A percentile compares a stretch with the other conserved stretches of the same genome.
Conservation (phyloP, 805 yeast genomes). For the Suhomyces prunicola region DNA sequence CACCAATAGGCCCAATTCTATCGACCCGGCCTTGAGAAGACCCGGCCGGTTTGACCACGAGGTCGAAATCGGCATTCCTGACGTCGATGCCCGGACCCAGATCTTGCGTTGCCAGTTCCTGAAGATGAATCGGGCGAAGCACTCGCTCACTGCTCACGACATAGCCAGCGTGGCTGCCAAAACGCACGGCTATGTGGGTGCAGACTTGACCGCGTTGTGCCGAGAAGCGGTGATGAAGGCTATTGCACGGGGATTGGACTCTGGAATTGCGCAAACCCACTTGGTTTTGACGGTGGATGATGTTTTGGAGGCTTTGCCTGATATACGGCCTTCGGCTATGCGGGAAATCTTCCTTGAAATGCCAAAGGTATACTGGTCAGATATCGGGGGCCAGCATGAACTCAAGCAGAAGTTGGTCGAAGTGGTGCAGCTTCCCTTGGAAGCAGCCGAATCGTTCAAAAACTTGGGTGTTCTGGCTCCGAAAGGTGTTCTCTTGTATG, state of each 20-base stretch:
- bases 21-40: slow-evolving; percentile 72
- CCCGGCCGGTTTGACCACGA: slow-evolving; percentile 91
- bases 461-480: slow-evolving; percentile 86
- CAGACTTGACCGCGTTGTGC: slow-evolving; percentile 83
- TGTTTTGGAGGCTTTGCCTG: slow-evolving; percentile 67
- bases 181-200: slow-evolving; percentile 98
- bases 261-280: slow-evolving; percentile 21
- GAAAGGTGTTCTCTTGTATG: slow-evolving; percentile 87
- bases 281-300: slow-evolving; percentile 54
- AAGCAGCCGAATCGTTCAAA: slow-evolving; percentile 72
- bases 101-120: slow-evolving; percentile 63
- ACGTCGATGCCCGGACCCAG: slow-evolving; percentile 70
- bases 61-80: slow-evolving; percentile 90
- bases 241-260: slow-evolving; percentile 57
- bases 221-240: slow-evolving; percentile 87
- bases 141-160: slow-evolving; percentile 50
- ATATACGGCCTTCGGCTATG: slow-evolving; percentile 96
- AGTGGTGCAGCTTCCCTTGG: slow-evolving; percentile 88
- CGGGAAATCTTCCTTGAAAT: slow-evolving; percentile 90
- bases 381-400: slow-evolving; percentile 91
- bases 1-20: slow-evolving; percentile 65
- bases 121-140: slow-evolving; percentile 45
- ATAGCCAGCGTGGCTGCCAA: slow-evolving; percentile 63
- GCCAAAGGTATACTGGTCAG: slow-evolving; percentile 91
- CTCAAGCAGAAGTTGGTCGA: slow-evolving; percentile 79